Evolutionary conservation across 768 basidiomycete species (phyloP).

Genomic region (Bullera alba): DNA sequence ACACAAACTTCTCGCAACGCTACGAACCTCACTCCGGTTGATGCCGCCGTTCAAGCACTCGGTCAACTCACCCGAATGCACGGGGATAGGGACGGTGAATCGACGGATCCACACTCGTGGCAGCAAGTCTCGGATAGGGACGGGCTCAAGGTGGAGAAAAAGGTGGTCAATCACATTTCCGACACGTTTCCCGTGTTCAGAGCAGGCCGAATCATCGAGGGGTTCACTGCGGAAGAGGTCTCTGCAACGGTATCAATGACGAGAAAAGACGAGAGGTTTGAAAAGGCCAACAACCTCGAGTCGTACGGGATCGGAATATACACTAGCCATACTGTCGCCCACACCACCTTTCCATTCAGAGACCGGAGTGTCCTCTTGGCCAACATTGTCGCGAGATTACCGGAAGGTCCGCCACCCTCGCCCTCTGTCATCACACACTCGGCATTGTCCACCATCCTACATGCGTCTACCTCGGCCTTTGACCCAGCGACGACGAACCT

Average conservation of each 20-base stretch:
- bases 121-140: slow-evolving; percentile 63
- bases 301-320: slow-evolving; percentile 67
- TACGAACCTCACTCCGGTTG: slow-evolving; percentile 24
- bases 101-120: slow-evolving; percentile 61
- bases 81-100: slow-evolving; percentile 49
- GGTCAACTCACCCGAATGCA: slow-evolving; percentile 71
- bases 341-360: slow-evolving; percentile 80
- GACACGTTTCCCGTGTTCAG: slow-evolving; percentile 74
- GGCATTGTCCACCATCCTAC: slow-evolving; percentile 62
- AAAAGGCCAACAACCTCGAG: slow-evolving; percentile 62
- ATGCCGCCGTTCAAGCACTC: slow-evolving; percentile 65
- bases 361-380: slow-evolving; percentile 80
- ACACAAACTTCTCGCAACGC: slow-evolving; percentile 9
- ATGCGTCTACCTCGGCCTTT: slow-evolving; percentile 64
- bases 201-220: slow-evolving; percentile 85
- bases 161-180: slow-evolving; percentile 69
- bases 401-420: slow-evolving; percentile 40
- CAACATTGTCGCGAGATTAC: slow-evolving; percentile 56
- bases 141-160: slow-evolving; percentile 66
- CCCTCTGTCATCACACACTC: slow-evolving; percentile 39
- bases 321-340: slow-evolving; percentile 65
- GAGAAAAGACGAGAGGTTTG: slow-evolving; percentile 67
- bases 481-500: slow-evolving; percentile 54
- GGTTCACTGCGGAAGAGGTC: slow-evolving; percentile 86
- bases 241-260: slow-evolving; percentile 62